phyloP scores from a whole-genome alignment of 805 yeast species.

The Saturnispora halmiae region DNA sequence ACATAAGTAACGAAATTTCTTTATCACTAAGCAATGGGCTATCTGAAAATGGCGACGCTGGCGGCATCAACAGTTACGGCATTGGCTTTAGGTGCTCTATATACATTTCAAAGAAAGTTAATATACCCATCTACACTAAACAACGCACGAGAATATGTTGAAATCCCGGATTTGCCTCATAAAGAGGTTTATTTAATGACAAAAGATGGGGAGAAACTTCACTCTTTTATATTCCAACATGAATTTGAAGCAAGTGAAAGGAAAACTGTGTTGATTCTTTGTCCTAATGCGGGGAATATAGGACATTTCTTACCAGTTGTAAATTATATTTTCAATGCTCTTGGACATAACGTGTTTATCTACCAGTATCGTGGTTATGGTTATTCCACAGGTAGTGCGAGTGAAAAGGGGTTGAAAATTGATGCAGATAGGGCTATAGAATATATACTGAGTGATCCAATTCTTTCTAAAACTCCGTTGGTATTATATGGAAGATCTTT shows the following conservation, averaged over 20 bases:
- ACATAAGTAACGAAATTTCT: no score
- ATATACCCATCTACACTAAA: conserved; percentile 82
- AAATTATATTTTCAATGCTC: conserved; percentile 48
- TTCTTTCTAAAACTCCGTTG: conserved; percentile 43
- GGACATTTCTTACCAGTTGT: conserved; percentile 85
- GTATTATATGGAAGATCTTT: conserved; percentile 80
- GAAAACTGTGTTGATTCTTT: conserved; percentile 47
- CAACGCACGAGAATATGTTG: conserved; percentile 62
- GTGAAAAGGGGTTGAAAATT: conserved; percentile 67
- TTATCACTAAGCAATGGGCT: neutral
- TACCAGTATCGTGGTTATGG: conserved; percentile 94
- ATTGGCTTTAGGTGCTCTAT: conserved; percentile 15
- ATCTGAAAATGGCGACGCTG: conserved; percentile 3
- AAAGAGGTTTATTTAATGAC: conserved; percentile 55
- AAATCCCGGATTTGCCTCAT: conserved; percentile 69
- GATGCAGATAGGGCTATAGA: conserved; percentile 72
- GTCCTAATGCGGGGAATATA: conserved; percentile 95
- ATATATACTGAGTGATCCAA: conserved; percentile 45
- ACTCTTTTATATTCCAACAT: conserved; percentile 53
- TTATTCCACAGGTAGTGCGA: conserved; percentile 61
- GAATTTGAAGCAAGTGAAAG: conserved; percentile 48
- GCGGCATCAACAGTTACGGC: conserved; percentile 11
- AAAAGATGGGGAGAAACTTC: conserved; percentile 57
- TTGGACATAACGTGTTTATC: conserved; percentile 69
- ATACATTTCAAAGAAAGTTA: conserved; percentile 30